A percentile compares a stretch with the other conserved stretches of the same genome.
Evolutionary conservation across 2,329 filamentous ascomycete genomes (phyloP).

Genomic region (Hypoxylon rubiginosum): DNA sequence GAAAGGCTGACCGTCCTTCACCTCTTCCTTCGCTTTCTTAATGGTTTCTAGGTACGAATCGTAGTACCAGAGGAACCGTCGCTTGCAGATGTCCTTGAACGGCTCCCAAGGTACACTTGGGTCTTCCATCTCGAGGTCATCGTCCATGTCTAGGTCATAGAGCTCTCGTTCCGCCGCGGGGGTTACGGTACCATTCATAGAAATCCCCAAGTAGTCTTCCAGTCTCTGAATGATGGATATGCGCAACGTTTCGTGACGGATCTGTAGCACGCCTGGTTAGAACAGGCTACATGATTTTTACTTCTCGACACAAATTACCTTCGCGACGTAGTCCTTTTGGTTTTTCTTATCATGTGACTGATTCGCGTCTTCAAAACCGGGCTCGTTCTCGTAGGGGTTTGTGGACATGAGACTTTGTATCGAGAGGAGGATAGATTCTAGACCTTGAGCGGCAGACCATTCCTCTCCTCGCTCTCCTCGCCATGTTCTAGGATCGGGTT

Average conservation of each 20-base stretch:
- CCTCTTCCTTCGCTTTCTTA: conserved; percentile 72
- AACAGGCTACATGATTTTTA: not conserved
- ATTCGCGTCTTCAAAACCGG: conserved; percentile 86
- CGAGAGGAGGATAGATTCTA: conserved; percentile 93
- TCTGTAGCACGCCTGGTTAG: conserved; percentile 65
- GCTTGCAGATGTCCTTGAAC: conserved; percentile 91
- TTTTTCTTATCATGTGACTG: conserved; percentile 77
- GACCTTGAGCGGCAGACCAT: conserved; percentile 95
- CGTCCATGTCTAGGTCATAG: conserved; percentile 64
- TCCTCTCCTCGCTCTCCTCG: conserved; percentile 89
- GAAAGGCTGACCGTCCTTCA: conserved; percentile 75
- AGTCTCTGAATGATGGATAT: conserved; percentile 88
- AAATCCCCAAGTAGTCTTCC: conserved; percentile 81
- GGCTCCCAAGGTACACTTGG: conserved; percentile 77
- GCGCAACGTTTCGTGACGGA: conserved; percentile 89
- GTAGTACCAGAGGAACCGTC: conserved; percentile 95
- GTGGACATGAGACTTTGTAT: conserved; percentile 96
- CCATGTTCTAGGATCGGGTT: conserved; percentile 78
- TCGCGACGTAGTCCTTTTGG: conserved; percentile 81
- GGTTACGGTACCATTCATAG: conserved; percentile 61
- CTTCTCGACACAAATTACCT: conserved; percentile 65
- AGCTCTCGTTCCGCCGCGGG: conserved; percentile 54
- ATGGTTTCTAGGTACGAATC: conserved; percentile 85
- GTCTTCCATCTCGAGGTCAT: conserved; percentile 63
- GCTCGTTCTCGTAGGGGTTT: conserved; percentile 97